A percentile compares a stretch with the other conserved stretches of the same genome.
Evolutionary conservation across 805 yeast genomes (phyloP).

Genomic region (Ogataea philodendri): DNA sequence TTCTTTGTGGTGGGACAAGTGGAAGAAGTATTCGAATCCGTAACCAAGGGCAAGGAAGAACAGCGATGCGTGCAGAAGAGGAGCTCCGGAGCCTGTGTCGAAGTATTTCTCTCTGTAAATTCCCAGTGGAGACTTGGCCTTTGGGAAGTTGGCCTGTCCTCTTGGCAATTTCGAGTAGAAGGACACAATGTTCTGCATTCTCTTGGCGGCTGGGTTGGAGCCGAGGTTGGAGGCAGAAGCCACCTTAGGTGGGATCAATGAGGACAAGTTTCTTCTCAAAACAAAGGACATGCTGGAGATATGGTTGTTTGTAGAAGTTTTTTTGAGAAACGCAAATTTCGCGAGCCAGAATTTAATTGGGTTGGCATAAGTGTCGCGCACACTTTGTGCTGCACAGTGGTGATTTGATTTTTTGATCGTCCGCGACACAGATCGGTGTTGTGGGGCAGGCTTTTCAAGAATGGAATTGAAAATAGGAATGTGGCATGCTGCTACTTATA

Average conservation of each 20-base stretch:
- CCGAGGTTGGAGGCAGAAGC: slow-evolving; percentile 95
- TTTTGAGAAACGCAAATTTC: slow-evolving; percentile 3
- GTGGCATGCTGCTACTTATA: too few relatives aligned
- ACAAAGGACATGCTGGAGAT: slow-evolving; percentile 67
- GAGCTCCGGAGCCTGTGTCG: slow-evolving; percentile 80
- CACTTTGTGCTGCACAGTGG: too few relatives aligned
- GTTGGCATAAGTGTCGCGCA: slow-evolving; percentile 9
- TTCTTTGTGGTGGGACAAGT: slow-evolving; percentile 63
- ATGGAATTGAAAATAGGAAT: too few relatives aligned
- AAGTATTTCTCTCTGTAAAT: slow-evolving; percentile 85
- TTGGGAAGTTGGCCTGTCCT: slow-evolving; percentile 78
- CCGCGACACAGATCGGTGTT: slow-evolving; percentile 1
- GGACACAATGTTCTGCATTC: slow-evolving; percentile 90
- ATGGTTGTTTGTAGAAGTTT: slow-evolving; percentile 8
- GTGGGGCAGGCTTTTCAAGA: not conserved
- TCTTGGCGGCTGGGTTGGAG: slow-evolving; percentile 93
- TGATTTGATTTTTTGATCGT: not conserved
- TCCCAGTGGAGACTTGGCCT: slow-evolving; percentile 66
- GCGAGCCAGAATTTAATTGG: slow-evolving; percentile 10
- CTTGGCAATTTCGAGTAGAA: slow-evolving; percentile 96
- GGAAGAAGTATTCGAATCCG: slow-evolving; percentile 91
- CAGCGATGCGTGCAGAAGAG: slow-evolving; percentile 72
- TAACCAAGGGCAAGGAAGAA: slow-evolving; percentile 75
- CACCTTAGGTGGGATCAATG: slow-evolving; percentile 97
- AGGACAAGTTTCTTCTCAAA: slow-evolving; percentile 88